Evolutionary conservation across 345 rosid genomes (phyloP), one percentile per base, ranked within the genome.

Genomic region (Eucalyptus curtisii): DNA sequence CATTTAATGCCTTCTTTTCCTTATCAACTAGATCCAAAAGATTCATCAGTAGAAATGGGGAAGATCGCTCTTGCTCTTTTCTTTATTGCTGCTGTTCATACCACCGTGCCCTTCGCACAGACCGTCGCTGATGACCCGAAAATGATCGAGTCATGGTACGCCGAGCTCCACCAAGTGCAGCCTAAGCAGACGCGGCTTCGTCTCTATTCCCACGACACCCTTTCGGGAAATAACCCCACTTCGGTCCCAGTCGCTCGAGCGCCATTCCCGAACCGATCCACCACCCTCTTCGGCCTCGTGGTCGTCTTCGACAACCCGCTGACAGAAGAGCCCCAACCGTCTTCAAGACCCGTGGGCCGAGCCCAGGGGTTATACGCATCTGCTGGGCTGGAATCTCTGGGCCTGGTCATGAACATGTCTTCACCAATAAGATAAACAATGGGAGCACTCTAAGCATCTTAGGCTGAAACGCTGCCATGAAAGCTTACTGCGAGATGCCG

Each of bases 131-230:
- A 49, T 31, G 3, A 57, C n/a, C 45, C 47, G 2, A n/a, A n/a
- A n/a, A 37, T 9, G 55, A 25, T 86, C 17, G 61, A 33, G 13
- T 17, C 44, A 37, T 68, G 80, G 80, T 68, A 68, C 44, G 13
- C 20, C 4, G 2, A 49, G 22, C 87, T 86, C 64, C 61, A 59
- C 88, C 81, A 49, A 90, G 66, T 88, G 66, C 47, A 89, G 92
- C 94, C 94, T 92, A 93, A 89, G n/a, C 92, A 90, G 7, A 96
- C 95, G 2, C 92, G 92, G 66, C 95, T 96, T 87, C 95, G 92
- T 10, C 95, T 95, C 93, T 94, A 93, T 90, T 95, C 94, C 92
- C 99, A 96, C n/a, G 96, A 95, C 87, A 94, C 91, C 0, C 87
- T 93, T 50, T 93, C 95, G 50, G 98, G 99, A 16, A 89, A 89